These are phyloP conservation scores for Xylaria polymorpha DNA, from an alignment of 2,329 filamentous ascomycete genomes.

Conservation along the genomic window DNA sequence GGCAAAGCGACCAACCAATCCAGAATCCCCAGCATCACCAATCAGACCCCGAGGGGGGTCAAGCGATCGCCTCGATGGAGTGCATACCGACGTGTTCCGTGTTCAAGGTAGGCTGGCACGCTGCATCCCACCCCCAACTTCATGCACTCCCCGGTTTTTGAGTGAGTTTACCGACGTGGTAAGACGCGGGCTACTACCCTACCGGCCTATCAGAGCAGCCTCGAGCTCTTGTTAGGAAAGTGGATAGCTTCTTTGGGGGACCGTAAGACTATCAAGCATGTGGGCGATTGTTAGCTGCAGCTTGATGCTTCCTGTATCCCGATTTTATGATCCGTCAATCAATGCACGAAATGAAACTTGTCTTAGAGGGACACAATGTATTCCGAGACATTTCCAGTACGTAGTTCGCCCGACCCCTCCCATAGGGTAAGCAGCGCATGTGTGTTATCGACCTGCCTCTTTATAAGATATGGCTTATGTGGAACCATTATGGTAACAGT, in stretches of 20 bases:
- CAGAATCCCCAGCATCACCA: not conserved
- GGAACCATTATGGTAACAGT: constrained; percentile 6
- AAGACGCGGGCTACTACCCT: constrained; percentile 12
- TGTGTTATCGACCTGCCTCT: not conserved
- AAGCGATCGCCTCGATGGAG: constrained; percentile 4
- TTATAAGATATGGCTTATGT: not conserved
- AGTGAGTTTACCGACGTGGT: constrained; percentile 5
- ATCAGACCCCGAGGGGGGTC: constrained; percentile 7
- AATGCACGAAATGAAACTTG: not conserved
- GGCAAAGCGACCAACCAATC: constrained; percentile 14
- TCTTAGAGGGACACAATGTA: not conserved
- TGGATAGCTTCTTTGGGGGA: not conserved
- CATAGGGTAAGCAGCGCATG: not conserved
- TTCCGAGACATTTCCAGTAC: not conserved
- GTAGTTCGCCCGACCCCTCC: not conserved
- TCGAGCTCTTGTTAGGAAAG: not conserved
- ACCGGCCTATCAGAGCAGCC: not conserved
- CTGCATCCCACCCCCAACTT: constrained; percentile 11
- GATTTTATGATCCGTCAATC: not conserved
- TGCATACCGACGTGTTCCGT: constrained; percentile 30
- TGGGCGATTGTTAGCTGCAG: not conserved
- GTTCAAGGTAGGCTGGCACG: constrained; percentile 17
- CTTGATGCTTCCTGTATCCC: constrained; percentile 1
- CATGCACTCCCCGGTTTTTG: constrained; percentile 22
- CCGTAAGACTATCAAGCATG: not conserved